Percentiles rank a stretch among this genome's conserved stretches.
Evolutionary conservation across 2,329 filamentous ascomycete genomes (phyloP).

Genomic region (Parascedosporium putredinis): DNA sequence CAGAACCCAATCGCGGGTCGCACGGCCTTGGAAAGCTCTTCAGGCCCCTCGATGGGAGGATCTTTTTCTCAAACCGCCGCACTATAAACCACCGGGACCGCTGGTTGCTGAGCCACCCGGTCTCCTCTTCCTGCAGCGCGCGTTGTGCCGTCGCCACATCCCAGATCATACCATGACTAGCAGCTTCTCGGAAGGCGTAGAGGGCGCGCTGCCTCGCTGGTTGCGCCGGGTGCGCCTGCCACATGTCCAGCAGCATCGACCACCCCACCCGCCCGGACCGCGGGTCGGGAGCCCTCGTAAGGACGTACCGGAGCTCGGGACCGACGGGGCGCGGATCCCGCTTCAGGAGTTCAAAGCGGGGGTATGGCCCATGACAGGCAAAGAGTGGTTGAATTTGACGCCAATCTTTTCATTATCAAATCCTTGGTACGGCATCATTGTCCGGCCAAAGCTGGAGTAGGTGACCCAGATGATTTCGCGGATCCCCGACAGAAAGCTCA

Average conservation of each 20-base stretch:
- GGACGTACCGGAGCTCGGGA: neutral
- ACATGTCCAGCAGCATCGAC: neutral
- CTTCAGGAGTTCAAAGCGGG: neutral
- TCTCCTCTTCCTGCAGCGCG: neutral
- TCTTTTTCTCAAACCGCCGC: neutral
- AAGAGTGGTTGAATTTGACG: neutral
- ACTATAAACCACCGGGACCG: neutral
- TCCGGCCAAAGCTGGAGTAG: neutral
- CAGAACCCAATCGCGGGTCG: neutral
- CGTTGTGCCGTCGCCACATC: neutral
- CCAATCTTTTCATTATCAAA: neutral
- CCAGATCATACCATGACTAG: neutral
- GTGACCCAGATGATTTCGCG: neutral
- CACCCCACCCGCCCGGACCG: neutral
- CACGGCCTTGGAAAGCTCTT: neutral
- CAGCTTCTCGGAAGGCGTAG: neutral
- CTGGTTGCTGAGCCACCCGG: neutral
- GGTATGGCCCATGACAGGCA: neutral
- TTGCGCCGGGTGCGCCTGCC: neutral
- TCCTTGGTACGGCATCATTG: neutral
- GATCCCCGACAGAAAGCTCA: neutral
- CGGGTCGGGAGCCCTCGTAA: neutral
- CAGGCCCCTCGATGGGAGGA: neutral
- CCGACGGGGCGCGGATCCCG: neutral
- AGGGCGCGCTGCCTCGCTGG: neutral